These are phyloP conservation scores for Pythium monospermum DNA, from an alignment of 352 stramenopile genomes.

Conservation along the genomic window DNA sequence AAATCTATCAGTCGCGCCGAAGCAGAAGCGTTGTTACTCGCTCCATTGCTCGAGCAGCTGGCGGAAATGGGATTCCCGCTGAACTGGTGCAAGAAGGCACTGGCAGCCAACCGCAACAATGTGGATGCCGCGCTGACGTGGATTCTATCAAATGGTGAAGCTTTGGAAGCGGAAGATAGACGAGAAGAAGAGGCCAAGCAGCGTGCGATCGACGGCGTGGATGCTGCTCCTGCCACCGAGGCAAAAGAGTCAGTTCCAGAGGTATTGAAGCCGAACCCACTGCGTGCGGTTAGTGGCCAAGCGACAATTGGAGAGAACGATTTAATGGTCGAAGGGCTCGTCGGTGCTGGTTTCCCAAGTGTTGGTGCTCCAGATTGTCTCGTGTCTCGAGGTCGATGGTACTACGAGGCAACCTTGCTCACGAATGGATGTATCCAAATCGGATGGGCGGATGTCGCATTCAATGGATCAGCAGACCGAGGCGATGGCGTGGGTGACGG, in stretches of 20 bases:
- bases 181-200: slow-evolving; percentile 71
- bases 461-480: slow-evolving; percentile 79
- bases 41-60: slow-evolving; percentile 79
- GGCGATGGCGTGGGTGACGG: slow-evolving; percentile 92
- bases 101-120: slow-evolving; percentile 86
- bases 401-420: slow-evolving; percentile 91
- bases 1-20: slow-evolving; percentile 27
- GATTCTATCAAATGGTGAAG: slow-evolving; percentile 90
- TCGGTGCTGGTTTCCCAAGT: slow-evolving; percentile 81
- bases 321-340: slow-evolving; percentile 81
- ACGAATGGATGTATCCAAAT: slow-evolving; percentile 94
- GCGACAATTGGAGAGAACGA: slow-evolving; percentile 81
- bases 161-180: slow-evolving; percentile 83
- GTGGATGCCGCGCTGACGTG: slow-evolving; percentile 90
- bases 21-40: slow-evolving; percentile 38
- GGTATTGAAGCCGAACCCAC: slow-evolving; percentile 59
- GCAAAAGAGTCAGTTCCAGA: too few species aligned
- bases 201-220: slow-evolving; percentile 6
- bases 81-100: slow-evolving; percentile 90
- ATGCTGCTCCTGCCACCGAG: not conserved
- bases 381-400: slow-evolving; percentile 77
- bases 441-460: slow-evolving; percentile 89
- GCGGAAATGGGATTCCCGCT: slow-evolving; percentile 92
- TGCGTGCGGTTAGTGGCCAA: slow-evolving; percentile 81
- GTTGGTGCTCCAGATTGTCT: slow-evolving; percentile 79